Evolutionary conservation across 495 filamentous ascomycete genomes (phyloP), one percentile per base, ranked within the genome.

Genomic region (Penicillium psychrofluorescens): DNA sequence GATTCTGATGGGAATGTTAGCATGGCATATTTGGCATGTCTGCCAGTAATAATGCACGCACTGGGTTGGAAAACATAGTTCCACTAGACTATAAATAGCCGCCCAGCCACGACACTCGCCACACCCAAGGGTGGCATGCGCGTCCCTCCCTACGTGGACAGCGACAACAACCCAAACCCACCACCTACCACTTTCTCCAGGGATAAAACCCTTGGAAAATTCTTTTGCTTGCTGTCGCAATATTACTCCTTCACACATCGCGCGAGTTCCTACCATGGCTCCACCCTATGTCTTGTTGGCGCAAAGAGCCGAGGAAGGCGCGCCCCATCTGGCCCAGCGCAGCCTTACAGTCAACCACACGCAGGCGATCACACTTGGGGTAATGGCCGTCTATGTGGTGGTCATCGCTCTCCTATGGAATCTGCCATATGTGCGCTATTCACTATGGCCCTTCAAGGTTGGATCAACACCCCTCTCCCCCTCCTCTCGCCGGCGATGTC

Each of bases 381-480:
- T 85, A 5, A 80, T 83, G 50, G 77, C 54, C 2, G 84, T 67
- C 41, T 90, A 90, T 60, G 76, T 84, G 1, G 84, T 88, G 11
- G 74, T 76, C 33, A 88, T 90, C 50, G 83, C 83, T 4, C 62
- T 88, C 15, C 64, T 90, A 7, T 90, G 85, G 85, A 90, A 90
- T 58, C 44, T 88, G 8, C 85, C 85, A 1, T 88, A 90, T 56
- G 60, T 90, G 12, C 74, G 80, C 12, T 85, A 73, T 72, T 71
- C 77, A 0, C 62, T 90, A 13, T 90, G 84, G 84, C 85, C 85
- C n/a, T 90, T 90, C 71, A 90, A 90, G 68, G 83, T 86, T 59
- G 41, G 47, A 12, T 34, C 36, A 16, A 10, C 36, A 16, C 36
- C 38, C 14, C 3, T 10, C 11, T 30, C 45, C 36, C 38, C 14